These are phyloP conservation scores for Rosa rugosa DNA, from an alignment of 306 rosid genomes.

Conservation along the genomic window DNA sequence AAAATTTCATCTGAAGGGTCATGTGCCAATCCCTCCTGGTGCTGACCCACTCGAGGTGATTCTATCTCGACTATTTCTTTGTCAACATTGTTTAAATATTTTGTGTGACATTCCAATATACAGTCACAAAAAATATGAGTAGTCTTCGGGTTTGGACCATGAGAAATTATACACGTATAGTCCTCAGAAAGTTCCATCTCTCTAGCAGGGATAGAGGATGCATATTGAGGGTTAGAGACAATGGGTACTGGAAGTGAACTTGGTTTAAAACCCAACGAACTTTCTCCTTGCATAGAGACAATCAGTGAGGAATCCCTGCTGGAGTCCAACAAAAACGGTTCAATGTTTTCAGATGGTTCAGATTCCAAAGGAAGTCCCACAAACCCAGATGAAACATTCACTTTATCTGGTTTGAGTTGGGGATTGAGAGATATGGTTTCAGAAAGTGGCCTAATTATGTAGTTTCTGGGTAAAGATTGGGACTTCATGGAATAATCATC, in stretches of 20 bases:
- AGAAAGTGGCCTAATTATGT: conserved; percentile 46
- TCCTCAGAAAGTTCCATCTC: conserved; percentile 91
- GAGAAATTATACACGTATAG: conserved; percentile 90
- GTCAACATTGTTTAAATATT: conserved; percentile 47
- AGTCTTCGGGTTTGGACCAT: conserved; percentile 85
- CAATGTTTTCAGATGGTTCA: conserved; percentile 29
- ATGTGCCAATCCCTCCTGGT: conserved; percentile 32
- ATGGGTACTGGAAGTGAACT: conserved; percentile 68
- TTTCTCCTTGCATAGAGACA: conserved; percentile 31
- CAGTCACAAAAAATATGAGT: conserved; percentile 88
- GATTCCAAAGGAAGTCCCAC: conserved; percentile 33
- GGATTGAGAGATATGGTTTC: conserved; percentile 34
- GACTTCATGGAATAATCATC: conserved; percentile 48
- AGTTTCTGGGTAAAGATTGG: conserved; percentile 74
- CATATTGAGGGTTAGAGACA: conserved; percentile 38
- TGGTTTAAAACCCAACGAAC: conserved; percentile 39
- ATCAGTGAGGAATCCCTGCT: conserved; percentile 27
- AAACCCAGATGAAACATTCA: conserved; percentile 33
- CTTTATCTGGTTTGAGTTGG: conserved; percentile 27
- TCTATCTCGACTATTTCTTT: conserved; percentile 41
- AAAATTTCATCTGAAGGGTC: conserved; percentile 26
- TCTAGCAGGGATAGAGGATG: conserved; percentile 65
- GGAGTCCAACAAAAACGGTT: conserved; percentile 42
- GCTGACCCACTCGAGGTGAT: conserved; percentile 33
- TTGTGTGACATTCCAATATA: conserved; percentile 69